Evolutionary conservation across 495 filamentous ascomycete genomes (phyloP).

Genomic region (Elasticomyces elasticus): DNA sequence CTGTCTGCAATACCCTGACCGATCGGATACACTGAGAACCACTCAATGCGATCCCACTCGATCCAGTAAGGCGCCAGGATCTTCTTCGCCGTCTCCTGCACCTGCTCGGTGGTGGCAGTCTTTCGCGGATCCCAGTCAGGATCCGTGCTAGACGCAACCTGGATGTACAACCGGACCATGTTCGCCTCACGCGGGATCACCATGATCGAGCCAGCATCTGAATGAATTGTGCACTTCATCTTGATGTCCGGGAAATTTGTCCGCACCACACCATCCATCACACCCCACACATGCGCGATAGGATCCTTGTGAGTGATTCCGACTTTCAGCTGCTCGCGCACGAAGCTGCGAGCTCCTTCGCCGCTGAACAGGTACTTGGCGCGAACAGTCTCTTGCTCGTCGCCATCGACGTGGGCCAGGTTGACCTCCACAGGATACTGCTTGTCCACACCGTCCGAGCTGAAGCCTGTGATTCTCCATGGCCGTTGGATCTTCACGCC

Average conservation of each 20-base stretch:
- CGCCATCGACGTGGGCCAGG: constrained; percentile 65
- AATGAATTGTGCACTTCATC: constrained; percentile 80
- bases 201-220: constrained; percentile 39
- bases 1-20: constrained; percentile 61
- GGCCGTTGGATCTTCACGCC: constrained; percentile 49
- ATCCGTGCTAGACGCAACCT: constrained; percentile 48
- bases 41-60: constrained; percentile 48
- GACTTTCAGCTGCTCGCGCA: constrained; percentile 49
- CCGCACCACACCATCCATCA: constrained; percentile 38
- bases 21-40: constrained; percentile 54
- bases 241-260: constrained; percentile 42
- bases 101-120: constrained; percentile 42
- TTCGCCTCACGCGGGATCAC: constrained; percentile 37
- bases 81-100: constrained; percentile 50
- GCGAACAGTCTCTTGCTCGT: constrained; percentile 51
- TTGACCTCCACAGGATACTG: constrained; percentile 56
- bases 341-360: constrained; percentile 55
- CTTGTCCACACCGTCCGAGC: constrained; percentile 46
- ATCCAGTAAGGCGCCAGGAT: constrained; percentile 54
- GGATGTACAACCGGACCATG: constrained; percentile 39
- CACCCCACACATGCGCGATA: constrained; percentile 45
- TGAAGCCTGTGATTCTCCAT: constrained; percentile 53
- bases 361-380: constrained; percentile 58
- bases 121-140: constrained; percentile 46
- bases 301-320: constrained; percentile 54